These are phyloP conservation scores for Fusarium sp. DNA, from an alignment of 2,329 filamentous ascomycete species.

Conservation along the genomic window DNA sequence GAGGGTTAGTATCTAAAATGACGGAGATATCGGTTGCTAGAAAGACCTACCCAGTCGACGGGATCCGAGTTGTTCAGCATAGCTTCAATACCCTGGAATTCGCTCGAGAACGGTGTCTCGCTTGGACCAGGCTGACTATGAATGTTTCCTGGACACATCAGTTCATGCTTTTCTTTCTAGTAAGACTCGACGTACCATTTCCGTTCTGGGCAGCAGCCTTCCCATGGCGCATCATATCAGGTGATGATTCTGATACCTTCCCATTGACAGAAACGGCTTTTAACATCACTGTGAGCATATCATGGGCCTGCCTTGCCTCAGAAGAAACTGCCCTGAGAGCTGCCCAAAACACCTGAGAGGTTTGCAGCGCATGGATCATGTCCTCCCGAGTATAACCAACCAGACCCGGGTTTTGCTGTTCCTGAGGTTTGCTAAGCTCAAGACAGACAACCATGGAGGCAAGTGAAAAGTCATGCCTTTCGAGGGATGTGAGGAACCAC, in stretches of 20 bases:
- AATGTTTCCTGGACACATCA: not conserved
- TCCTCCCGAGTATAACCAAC: slow-evolving; percentile 5
- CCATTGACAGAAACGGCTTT: slow-evolving; percentile 4
- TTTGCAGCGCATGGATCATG: slow-evolving; percentile 23
- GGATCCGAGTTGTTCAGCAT: slow-evolving; percentile 33
- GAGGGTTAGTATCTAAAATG: not conserved
- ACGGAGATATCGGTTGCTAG: accelerated
- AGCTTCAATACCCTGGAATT: slow-evolving; percentile 26
- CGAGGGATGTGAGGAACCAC: slow-evolving; percentile 36
- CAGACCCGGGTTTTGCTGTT: not conserved
- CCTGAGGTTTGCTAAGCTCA: slow-evolving; percentile 12
- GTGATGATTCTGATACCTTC: not conserved
- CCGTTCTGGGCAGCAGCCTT: not conserved
- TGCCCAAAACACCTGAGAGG: slow-evolving; percentile 29
- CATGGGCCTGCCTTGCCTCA: slow-evolving; percentile 29
- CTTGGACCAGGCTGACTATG: not conserved
- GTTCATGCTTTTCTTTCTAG: accelerated
- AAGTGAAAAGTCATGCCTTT: slow-evolving; percentile 34
- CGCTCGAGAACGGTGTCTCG: not conserved
- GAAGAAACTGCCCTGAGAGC: slow-evolving; percentile 21
- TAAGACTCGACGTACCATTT: not conserved
- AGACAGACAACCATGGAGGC: slow-evolving; percentile 40
- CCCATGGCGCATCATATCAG: accelerated
- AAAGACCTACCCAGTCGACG: slow-evolving; percentile 33
- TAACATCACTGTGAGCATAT: slow-evolving; percentile 33